A percentile compares a stretch with the other conserved stretches of the same genome.
Evolutionary conservation across 352 stramenopile species (phyloP).

Genomic region (Phytophthora aleatoria): DNA sequence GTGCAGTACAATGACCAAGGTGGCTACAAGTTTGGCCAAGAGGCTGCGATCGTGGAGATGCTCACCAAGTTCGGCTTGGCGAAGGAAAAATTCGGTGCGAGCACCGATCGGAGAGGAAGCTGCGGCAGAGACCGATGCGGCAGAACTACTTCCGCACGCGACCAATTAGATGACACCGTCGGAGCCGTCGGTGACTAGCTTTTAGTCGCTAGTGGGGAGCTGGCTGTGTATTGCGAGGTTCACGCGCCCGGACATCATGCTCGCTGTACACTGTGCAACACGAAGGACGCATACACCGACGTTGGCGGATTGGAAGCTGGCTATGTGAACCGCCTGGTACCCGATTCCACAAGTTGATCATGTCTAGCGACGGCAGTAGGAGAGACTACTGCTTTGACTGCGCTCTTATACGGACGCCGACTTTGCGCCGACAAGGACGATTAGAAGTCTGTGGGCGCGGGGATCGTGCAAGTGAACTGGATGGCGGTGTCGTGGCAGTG

Average conservation of each 20-base stretch:
- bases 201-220: not conserved
- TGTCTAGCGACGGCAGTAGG: not conserved
- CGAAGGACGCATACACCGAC: not conserved
- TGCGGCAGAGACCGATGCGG: not conserved
- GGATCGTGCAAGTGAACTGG: not conserved
- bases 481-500: not conserved
- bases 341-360: not conserved
- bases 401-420: not conserved
- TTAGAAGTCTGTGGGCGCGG: not conserved
- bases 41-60: not conserved
- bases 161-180: not conserved
- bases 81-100: not conserved
- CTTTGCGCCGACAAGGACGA: constrained; percentile 1
- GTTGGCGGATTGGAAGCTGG: not conserved
- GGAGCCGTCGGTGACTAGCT: not conserved
- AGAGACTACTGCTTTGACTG: not conserved
- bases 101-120: not conserved
- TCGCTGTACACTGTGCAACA: not conserved
- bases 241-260: not conserved
- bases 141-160: not conserved
- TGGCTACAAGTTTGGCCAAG: not conserved
- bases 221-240: not conserved
- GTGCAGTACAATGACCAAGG: not conserved
- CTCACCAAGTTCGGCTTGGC: not conserved
- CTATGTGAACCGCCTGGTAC: not conserved